Evolutionary conservation across 441 rosid genomes (phyloP).

Genomic region (Brassica hybrid): DNA sequence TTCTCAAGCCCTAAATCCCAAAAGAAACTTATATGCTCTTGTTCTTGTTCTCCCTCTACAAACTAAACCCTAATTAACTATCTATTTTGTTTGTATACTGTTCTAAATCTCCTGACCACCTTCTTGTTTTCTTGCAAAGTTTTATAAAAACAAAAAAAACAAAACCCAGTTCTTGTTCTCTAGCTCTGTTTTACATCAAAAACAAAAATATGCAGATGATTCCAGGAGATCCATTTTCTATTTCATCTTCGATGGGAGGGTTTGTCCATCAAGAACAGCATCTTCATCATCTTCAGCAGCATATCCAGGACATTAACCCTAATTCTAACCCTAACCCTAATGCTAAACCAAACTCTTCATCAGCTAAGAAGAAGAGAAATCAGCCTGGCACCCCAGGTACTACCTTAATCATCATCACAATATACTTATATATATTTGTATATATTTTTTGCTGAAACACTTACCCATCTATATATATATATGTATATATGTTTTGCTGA

Average conservation of each 20-base stretch:
- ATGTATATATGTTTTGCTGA: no score
- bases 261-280: conserved; percentile 55
- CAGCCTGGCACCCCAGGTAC: conserved; percentile 77
- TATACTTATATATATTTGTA: background rate
- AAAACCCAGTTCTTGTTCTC: conserved; percentile 43
- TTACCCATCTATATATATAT: conserved; percentile 1
- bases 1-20: conserved; percentile 51
- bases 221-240: conserved; percentile 71
- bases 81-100: conserved; percentile 51
- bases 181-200: conserved; percentile 30
- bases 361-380: conserved; percentile 67
- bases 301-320: no score
- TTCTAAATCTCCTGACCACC: conserved; percentile 44
- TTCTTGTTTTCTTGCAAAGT: conserved; percentile 50
- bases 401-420: conserved; percentile 1
- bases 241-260: conserved; percentile 55
- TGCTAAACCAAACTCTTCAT: conserved; percentile 41
- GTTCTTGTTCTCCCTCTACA: conserved; percentile 43
- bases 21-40: conserved; percentile 44
- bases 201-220: conserved; percentile 58
- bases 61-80: conserved; percentile 45
- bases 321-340: conserved; percentile 65
- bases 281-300: conserved; percentile 39
- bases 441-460: conserved; percentile 3
- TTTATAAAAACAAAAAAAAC: conserved; percentile 29